Conservation (phyloP, 1,139 yeast genomes). For the Blastobotrys persicus region DNA sequence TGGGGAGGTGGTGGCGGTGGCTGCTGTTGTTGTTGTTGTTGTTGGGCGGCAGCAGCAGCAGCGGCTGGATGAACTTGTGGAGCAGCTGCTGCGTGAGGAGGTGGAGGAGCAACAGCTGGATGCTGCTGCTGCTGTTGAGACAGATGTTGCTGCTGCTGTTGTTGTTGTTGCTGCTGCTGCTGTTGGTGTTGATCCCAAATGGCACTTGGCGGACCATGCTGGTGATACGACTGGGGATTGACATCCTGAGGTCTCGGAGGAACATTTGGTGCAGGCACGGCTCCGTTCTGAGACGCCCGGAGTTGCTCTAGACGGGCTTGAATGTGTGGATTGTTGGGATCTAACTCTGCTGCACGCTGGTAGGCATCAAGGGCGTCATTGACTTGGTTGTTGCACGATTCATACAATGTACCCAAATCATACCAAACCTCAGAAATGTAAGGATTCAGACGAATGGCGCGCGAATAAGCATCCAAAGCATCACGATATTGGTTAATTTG, state of each 20-base stretch:
- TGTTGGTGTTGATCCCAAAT: constrained; percentile 32
- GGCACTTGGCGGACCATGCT: constrained; percentile 34
- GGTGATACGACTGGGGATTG: constrained; percentile 43
- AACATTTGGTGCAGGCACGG: constrained; percentile 41
- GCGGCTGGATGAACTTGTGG: constrained; percentile 32
- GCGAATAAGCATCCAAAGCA: constrained; percentile 94
- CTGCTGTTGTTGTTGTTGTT: constrained; percentile 19
- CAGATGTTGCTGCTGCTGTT: constrained; percentile 31
- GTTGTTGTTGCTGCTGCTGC: constrained; percentile 26
- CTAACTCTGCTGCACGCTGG: constrained; percentile 91
- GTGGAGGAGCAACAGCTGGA: constrained; percentile 13
- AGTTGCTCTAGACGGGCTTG: constrained; percentile 88
- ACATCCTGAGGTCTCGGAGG: constrained; percentile 43
- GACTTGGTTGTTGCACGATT: constrained; percentile 93
- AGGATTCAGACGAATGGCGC: constrained; percentile 94
- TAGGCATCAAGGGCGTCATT: constrained; percentile 96
- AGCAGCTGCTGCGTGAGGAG: constrained; percentile 21
- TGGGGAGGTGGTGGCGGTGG: constrained; percentile 26
- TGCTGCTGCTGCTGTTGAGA: constrained; percentile 32
- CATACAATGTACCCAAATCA: constrained; percentile 93
- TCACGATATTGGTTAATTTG: constrained; percentile 95
- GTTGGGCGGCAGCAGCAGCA: constrained; percentile 24
- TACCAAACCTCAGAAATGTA: constrained; percentile 98
- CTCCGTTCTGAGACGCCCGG: constrained; percentile 60
- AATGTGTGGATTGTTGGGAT: constrained; percentile 91